Base-by-base conservation (phyloP, 768 basidiomycete genomes). In the Lentinula edodes region DNA sequence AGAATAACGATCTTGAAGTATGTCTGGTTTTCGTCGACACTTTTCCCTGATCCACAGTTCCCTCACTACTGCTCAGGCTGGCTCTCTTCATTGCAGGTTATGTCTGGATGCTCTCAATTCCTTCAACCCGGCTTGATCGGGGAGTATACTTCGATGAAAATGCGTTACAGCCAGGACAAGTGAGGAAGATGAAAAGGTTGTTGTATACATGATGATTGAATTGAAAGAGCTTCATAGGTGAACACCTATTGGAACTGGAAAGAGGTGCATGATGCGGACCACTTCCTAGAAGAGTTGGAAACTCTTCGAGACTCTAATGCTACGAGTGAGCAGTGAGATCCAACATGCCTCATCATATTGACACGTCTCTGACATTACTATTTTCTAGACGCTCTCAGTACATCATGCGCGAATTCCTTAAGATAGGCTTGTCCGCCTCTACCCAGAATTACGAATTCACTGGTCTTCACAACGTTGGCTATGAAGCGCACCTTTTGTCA, bases 61-160 rank as follows among this genome's bases (percentile, higher is more conserved):
- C 34, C n/a, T 10, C 41, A 7, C 8, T 12, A 35, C 58, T 62
- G 3, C 28, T 28, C 28, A 92, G 92, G 71, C 64, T 81, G 2
- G 48, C 75, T 5, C 74, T 97, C 28, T 80, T 93, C 57, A 57
- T 78, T 28, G 74, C 76, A 5, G 94, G 94, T 12, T 86, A 92
- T 71, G 53, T 83, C n/a, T 98, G 95, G 93, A 82, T 97, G 73
- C 65, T 88, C n/a, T 74, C 83, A 5, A 78, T 97, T 57, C 95
- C 95, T 3, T 79, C 81, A 12, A 77, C 85, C 5, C 75, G 75
- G 0, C 78, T 95, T 5, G 87, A 85, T 16, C 80, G 85, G 64
- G 72, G 76, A 8, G 91, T 87, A 8, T 96, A 93, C 70, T 89
- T 96, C 54, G 94, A 96, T 71, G 97, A 99, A 76, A 97, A 98